Evolutionary conservation across 2,329 filamentous ascomycete species (phyloP), one percentile per base, ranked within the genome.

Genomic region (Canariomyces notabilis): DNA sequence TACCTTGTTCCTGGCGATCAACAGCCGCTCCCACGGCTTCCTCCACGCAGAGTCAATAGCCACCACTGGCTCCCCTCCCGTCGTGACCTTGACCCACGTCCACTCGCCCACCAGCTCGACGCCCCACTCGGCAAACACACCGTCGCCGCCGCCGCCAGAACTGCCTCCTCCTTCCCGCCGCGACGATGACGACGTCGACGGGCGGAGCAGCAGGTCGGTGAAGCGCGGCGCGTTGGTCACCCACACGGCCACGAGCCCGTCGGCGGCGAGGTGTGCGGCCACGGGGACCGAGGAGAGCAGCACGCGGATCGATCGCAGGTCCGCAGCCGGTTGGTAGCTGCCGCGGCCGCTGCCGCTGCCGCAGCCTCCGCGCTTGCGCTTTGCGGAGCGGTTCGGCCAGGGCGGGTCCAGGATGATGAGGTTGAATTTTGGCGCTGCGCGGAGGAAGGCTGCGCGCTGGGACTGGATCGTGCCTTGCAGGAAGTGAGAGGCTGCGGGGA

Each of bases 361-460:
- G 38, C 19, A 11, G 39, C 37, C 40, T 53, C 72, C 57, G 58
- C 67, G 64, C 40, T 59, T 71, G 57, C 84, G 73, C 54, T 76
- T 76, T 12, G 80, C 87, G 5, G 86, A 90, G 37, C 82, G 77
- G 59, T 89, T 91, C 0, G 87, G 85, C 87, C 87, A 91, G 1
- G 87, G 87, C 3, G 87, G 87, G 59, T 91, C 87, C 16, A 90
- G 67, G 6, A 89, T 62, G 31, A 90, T 71, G 36, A 90, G 68
- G 53, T 86, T 70, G 62, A 91, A 89, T 6, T 62, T 12, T 4
- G 75, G 72, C 2, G 74, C 70, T 3, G 58, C 59, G 12, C 63
- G 54, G 1, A 70, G 53, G 53, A 82, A 75, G 0, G 53, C 51
- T 2, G 61, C 56, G 31, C 70, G 63, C 36, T 65, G 64, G 5